Percentiles rank a stretch among this genome's conserved stretches.
Evolutionary conservation across 106 monocot species (phyloP).

Genomic region (Acanthochlamys bracteata): DNA sequence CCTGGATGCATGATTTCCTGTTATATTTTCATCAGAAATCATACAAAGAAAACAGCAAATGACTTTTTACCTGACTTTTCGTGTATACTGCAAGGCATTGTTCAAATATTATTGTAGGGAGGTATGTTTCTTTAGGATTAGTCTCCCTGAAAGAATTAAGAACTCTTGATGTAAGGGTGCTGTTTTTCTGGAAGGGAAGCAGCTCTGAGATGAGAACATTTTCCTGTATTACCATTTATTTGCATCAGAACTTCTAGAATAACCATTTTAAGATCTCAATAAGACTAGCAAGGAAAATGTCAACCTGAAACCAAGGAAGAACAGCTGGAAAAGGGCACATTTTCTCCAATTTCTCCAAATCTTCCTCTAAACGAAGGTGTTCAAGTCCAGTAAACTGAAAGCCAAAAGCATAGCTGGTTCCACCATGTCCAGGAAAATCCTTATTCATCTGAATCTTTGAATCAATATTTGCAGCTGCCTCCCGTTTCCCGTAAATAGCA

Average conservation of each 20-base stretch:
- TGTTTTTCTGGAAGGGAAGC: slow-evolving; percentile 81
- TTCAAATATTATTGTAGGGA: slow-evolving; percentile 62
- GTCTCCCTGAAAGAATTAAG: slow-evolving; percentile 49
- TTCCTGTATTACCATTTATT: slow-evolving; percentile 37
- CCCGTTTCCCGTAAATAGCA: slow-evolving; percentile 44
- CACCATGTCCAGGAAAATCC: slow-evolving; percentile 15
- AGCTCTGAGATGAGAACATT: slow-evolving; percentile 48
- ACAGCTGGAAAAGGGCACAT: slow-evolving; percentile 75
- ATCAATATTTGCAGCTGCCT: slow-evolving; percentile 1
- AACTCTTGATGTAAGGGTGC: slow-evolving; percentile 65
- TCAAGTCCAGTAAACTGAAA: slow-evolving; percentile 43
- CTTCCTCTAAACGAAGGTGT: slow-evolving; percentile 14
- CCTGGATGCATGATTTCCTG: no score
- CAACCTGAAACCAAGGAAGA: slow-evolving; percentile 72
- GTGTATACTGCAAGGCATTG: slow-evolving; percentile 64
- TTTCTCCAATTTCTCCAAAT: slow-evolving; percentile 35
- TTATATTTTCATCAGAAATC: no score
- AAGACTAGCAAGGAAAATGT: not conserved
- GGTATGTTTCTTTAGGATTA: slow-evolving; percentile 29
- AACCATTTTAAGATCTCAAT: not conserved
- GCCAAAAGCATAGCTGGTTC: slow-evolving; percentile 61
- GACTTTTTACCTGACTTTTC: slow-evolving; percentile 48
- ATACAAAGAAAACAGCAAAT: no score
- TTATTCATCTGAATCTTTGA: slow-evolving; percentile 3
- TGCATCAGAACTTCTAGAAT: no score